Base-by-base conservation (phyloP, 148 eudicot genomes). In the Pharnaceum exiguum region DNA sequence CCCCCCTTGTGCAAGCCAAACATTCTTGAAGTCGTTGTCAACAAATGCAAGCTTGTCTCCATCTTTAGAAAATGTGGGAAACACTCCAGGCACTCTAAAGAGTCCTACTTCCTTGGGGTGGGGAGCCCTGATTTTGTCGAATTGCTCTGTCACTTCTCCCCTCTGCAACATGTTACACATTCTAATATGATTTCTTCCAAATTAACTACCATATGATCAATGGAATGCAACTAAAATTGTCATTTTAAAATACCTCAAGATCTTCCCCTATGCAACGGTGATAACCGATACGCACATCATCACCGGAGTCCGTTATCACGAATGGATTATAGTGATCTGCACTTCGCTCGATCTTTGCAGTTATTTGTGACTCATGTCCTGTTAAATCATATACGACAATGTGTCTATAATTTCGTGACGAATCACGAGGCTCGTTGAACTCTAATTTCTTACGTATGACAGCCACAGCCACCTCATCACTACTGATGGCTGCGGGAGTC, bases 1-100 rank as follows among this genome's bases (percentile, higher is more conserved):
- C 0, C 26, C 11, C n/a, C 15, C 25, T 30, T 60, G 46, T 18
- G 36, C 31, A 0, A 60, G 19, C 45, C 46, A 48, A 3, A 60
- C 65, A 7, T 45, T 26, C 22, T 24, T 26, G 36, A 60, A 60
- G 11, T 49, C 32, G 27, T 60, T 60, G 33, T 48, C 65, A 12
- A 60, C 65, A 26, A 60, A 60, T n/a, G 56, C 65, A 35, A 60
- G 65, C 55, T 48, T 60, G 6, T 32, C 24, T 2, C 55, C 55
- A 19, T 60, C 55, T 9, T 31, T 18, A 6, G 65, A 48, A 27
- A 60, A 48, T 0, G 65, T 48, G 8, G 65, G 65, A 26, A 48
- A 60, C 24, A 37, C 65, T 5, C 65, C 65, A 0, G 65, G 49
- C 5, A 60, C 55, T 27, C 65, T 60, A 10, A 60, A 60, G 10